Base-by-base conservation (phyloP, 2,329 filamentous ascomycete genomes). In the Alternaria hordeiaustralica region DNA sequence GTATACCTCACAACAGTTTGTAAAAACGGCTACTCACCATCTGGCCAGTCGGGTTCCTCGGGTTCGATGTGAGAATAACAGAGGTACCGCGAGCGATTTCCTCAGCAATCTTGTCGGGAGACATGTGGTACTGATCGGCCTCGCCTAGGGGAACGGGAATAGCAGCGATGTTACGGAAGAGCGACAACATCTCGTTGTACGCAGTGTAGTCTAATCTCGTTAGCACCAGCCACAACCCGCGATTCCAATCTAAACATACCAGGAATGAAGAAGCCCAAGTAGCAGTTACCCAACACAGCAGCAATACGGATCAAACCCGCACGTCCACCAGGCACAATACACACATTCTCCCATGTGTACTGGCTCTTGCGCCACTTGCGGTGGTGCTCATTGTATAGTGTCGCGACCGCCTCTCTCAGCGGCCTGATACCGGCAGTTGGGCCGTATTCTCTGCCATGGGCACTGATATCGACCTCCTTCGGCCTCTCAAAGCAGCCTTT, bases 121-220 rank as follows among this genome's bases (percentile, higher is more conserved):
- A 92, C 78, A 98, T 96, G 76, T 96, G 93, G 82, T 97, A 98
- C 69, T 91, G 91, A 78, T 98, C 94, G 63, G 92, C 88, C 74
- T 93, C 90, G 33, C 90, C 89, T 12, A 98, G 86, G 11, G 94
- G 95, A 61, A 82, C 79, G 15, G 80, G 79, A 41, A 81, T 80
- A n/a, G 79, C 73, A 18, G 78, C 77, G 46, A 78, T 80, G 81
- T 97, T 97, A 83, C 92, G 94, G 87, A 98, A 97, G 63, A 97
- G 84, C 61, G 90, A 93, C 83, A 97, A 83, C 94, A 98, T 97
- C 84, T 97, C 94, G 77, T 96, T 97, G 85, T 98, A 98, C 3
- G 95, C 95, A 4, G 94, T 97, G 83, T 97, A 97, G 80, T 97
- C 78, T 81, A 6, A 65, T 71, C 30, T 75, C 30, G 51, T 76